Evolutionary conservation across 2,329 filamentous ascomycete genomes (phyloP), one percentile per base, ranked within the genome.

Genomic region (Penicillium sp.): DNA sequence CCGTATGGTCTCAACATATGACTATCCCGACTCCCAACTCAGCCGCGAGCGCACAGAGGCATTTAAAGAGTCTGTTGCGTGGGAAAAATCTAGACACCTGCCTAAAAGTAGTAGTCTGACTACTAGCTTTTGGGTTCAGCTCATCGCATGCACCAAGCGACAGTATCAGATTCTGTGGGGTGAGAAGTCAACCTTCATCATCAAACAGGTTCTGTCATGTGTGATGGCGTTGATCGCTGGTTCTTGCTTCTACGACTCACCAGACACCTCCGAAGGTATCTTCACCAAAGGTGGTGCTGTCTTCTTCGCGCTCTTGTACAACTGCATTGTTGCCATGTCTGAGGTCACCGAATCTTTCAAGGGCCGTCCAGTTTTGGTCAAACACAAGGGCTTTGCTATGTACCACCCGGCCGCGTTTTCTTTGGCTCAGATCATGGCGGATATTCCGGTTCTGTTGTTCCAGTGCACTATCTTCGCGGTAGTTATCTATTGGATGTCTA

Each of bases 101-200:
- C 74, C 80, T 0, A 78, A 79, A 39, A 75, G 71, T 23, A 87
- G 83, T 9, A 79, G 84, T 0, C 69, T 85, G 50, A 88, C 83
- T 0, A 78, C 82, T 2, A 75, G 76, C 15, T 84, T 87, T 61
- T 25, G 62, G 0, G 71, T 72, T 0, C 85, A 90, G 64, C 77
- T 88, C 19, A 79, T 75, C 23, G 79, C 84, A 1, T 82, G 81
- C 55, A 69, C 86, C 9, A 73, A 70, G 13, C 80, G 87, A 5
- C 85, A 88, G 61, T 88, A 87, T 60, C 84, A 87, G 62, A 84
- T 88, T 34, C 62, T 88, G 2, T 82, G 80, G 77, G 85, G 85
- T 43, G 85, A 89, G 69, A 86, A 85, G 62, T 76, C 82, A 0
- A 85, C 84, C 0, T 83, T 87, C 41, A 61, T 85, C 58, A 84